These are phyloP conservation scores for Aspergillus panamensis DNA, from an alignment of 495 filamentous ascomycete genomes.

Conservation along the genomic window DNA sequence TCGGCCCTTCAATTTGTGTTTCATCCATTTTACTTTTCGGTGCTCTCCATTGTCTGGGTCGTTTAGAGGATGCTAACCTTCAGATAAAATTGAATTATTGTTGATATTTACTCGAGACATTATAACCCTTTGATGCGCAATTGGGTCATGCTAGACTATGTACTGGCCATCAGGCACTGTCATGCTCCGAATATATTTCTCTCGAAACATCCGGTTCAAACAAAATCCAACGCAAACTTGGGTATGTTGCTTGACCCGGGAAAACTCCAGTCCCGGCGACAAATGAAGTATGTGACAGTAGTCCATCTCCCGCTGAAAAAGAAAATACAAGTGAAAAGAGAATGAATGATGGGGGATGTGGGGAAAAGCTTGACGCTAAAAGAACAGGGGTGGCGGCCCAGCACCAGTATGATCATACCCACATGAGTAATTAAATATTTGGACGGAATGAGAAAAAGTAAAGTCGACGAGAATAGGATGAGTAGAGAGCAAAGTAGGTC, in stretches of 20 bases:
- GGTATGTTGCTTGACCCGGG: no score
- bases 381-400: no score
- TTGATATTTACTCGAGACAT: background rate
- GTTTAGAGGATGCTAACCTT: no score
- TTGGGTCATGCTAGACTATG: background rate
- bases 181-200: no score
- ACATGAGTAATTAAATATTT: background rate
- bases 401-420: background rate
- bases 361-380: background rate
- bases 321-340: background rate
- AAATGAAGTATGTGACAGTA: no score
- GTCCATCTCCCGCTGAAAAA: background rate
- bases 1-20: no score
- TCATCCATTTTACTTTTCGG: no score
- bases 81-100: background rate
- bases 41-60: no score
- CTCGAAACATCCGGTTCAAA: no score
- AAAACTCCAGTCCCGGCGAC: no score
- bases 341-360: background rate
- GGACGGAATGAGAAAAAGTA: background rate
- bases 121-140: background rate
- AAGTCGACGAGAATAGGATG: background rate
- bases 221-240: no score
- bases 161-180: background rate
- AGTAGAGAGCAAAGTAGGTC: no score